Evolutionary conservation across 768 basidiomycete genomes (phyloP), one percentile per base, ranked within the genome.

Genomic region (Neoboletus magnificus): DNA sequence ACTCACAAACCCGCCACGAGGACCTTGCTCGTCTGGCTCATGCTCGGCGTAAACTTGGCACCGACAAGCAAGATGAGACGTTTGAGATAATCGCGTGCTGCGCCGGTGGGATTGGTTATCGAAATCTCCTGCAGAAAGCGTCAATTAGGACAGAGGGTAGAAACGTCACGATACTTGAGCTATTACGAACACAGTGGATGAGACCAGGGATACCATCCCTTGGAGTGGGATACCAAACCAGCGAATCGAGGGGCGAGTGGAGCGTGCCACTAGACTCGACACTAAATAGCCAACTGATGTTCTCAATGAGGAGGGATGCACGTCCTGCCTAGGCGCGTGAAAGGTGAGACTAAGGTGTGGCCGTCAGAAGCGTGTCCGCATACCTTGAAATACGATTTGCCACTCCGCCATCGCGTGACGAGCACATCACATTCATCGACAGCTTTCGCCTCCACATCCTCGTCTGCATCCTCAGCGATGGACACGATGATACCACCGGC

Each of bases 71-170:
- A 73, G 48, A 98, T 89, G 16, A 98, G 74, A 58, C 83, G 85
- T 74, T 93, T 93, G 48, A 98, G 78, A 65, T 95, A 95, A 50
- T 96, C 93, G 3, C 93, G 80, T 7, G 89, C 80, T 37, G 86
- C 84, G 3, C 94, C 93, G 0, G 90, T 89, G 67, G 94, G 95
- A 66, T 95, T 95, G 0, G 93, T 93, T 1, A 96, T 77, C 0
- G 93, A 90, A 52, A 96, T 85, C 60, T 82, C 78, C 89, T 93
- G 57, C 2, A 48, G 48, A 57, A 25, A 15, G 9, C 4, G 3
- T 30, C n/a, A 49, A 48, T 33, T 37, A 54, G 22, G 29, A 59
- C 6, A 36, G 43, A n/a, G n/a, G 9, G 33, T 11, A 32, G 1
- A 15, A 12, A 20, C 4, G n/a, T n/a, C n/a, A n/a, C n/a, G 5